A percentile compares a stretch with the other conserved stretches of the same genome.
phyloP scores from a whole-genome alignment of 2,329 filamentous ascomycete genomes.

The Aspergillus sp. region DNA sequence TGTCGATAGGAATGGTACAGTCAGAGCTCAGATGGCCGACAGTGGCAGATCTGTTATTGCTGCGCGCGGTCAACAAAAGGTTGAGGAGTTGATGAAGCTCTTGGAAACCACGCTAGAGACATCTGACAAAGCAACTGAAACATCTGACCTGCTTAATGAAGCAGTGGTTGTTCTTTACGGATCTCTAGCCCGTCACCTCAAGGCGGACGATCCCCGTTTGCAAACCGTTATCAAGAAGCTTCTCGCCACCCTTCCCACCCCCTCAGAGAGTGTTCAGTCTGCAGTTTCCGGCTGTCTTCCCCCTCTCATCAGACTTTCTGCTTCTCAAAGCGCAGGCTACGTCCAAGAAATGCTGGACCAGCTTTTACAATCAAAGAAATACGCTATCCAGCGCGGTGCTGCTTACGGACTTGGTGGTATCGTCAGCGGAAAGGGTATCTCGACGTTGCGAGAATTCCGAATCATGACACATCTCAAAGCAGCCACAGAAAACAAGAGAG shows the following conservation, averaged over 20 bases:
- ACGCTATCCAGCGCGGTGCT: slow-evolving; percentile 86
- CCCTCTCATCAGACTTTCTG: slow-evolving; percentile 77
- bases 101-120: slow-evolving; percentile 86
- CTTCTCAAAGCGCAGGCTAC: slow-evolving; percentile 73
- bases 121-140: slow-evolving; percentile 74
- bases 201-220: slow-evolving; percentile 78
- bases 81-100: slow-evolving; percentile 86
- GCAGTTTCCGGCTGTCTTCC: slow-evolving; percentile 92
- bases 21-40: slow-evolving; percentile 87
- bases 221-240: slow-evolving; percentile 83
- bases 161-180: slow-evolving; percentile 97
- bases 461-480: slow-evolving; percentile 76
- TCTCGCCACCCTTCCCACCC: slow-evolving; percentile 82
- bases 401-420: slow-evolving; percentile 93
- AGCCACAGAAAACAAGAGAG: slow-evolving; percentile 93
- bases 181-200: slow-evolving; percentile 81
- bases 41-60: slow-evolving; percentile 79
- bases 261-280: slow-evolving; percentile 94
- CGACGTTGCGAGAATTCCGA: slow-evolving; percentile 74
- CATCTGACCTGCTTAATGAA: slow-evolving; percentile 87
- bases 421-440: slow-evolving; percentile 80
- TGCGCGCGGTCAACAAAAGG: slow-evolving; percentile 70
- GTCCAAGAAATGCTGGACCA: slow-evolving; percentile 75
- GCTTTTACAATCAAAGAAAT: slow-evolving; percentile 82
- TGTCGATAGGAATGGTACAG: slow-evolving; percentile 71